Evolutionary conservation across 2,329 filamentous ascomycete species (phyloP), one percentile per base, ranked within the genome.

Genomic region (Pseudofabraea citricarpa): DNA sequence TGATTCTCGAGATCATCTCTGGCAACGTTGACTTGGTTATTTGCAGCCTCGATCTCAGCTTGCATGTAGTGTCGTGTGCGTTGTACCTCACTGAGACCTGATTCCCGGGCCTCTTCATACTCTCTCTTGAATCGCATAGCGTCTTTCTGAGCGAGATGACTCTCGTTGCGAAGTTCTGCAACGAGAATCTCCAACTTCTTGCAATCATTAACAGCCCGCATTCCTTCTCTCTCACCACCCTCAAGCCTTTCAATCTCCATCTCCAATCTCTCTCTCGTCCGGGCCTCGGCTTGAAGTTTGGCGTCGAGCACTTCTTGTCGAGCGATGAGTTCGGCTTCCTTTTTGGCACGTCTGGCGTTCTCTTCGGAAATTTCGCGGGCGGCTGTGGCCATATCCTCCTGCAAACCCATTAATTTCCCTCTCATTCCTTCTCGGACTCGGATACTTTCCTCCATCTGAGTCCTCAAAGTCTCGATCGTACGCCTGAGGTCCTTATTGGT

Each of bases 371-470:
- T 81, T 49, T 95, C 85, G 36, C 81, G 80, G 41, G 87, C 83
- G 38, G 89, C 87, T 44, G 73, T 73, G 23, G 82, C 78, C 84
- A 97, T 91, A 55, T 96, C 89, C 50, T 89, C 79, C 64, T 97
- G 90, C 29, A 98, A 72, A 47, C 81, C 81, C 55, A 91, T 80
- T 57, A 96, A 86, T 65, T 93, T 95, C 61, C 74, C 73, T 53
- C 89, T 84, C 78, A 94, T 90, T 48, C 76, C 81, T 61, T 95
- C 88, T 45, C 90, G 84, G 46, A 94, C 78, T 50, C 85, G 81
- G 58, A 90, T 82, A 57, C 89, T 91, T 67, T 95, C 90, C 57
- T 93, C 83, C 32, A 93, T 79, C 60, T 95, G 90, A 36, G 77
- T 77, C 49, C 83, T 81, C 43, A 95, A 73, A 18, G 81, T 83